These are phyloP conservation scores for Rhizoclosmatium hyalinum DNA, from an alignment of 371 early-diverging fungal species.

Conservation along the genomic window DNA sequence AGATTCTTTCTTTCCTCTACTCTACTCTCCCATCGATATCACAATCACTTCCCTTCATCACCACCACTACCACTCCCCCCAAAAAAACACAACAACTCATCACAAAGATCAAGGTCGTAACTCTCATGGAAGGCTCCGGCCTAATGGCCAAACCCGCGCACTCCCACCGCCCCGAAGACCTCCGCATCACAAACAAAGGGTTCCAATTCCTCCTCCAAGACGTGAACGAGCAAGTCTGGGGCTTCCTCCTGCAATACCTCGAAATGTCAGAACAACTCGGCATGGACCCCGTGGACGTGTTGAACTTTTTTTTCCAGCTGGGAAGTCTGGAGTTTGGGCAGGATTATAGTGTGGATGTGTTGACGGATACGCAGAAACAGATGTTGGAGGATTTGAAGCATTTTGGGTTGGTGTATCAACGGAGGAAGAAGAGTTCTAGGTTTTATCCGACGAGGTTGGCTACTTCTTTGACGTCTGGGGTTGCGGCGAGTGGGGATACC, in stretches of 20 bases:
- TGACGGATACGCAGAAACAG: constrained; percentile 82
- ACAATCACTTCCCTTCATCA: neutral
- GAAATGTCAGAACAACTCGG: constrained; percentile 76
- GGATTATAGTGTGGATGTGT: constrained; percentile 82
- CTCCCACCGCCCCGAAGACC: constrained; percentile 32
- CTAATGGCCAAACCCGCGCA: constrained; percentile 13
- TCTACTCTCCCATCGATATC: too few species aligned
- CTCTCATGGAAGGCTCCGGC: constrained; percentile 25
- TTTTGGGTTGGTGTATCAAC: constrained; percentile 89
- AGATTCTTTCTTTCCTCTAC: too few species aligned
- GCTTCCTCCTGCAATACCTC: constrained; percentile 90
- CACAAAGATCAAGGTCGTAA: neutral
- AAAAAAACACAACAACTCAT: neutral
- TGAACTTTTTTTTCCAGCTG: constrained; percentile 90
- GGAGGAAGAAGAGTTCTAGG: constrained; percentile 76
- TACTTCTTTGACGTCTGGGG: constrained; percentile 87
- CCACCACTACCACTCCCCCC: neutral
- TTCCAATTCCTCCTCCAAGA: constrained; percentile 96
- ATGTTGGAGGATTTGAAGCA: constrained; percentile 87
- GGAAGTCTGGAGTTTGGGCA: constrained; percentile 89
- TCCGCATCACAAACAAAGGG: constrained; percentile 90
- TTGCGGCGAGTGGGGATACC: constrained; percentile 39
- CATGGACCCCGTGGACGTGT: constrained; percentile 91
- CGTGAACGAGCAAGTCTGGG: constrained; percentile 84
- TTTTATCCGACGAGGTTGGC: constrained; percentile 94